Percentiles rank a stretch among this genome's conserved stretches.
Conservation (phyloP, 2,329 filamentous ascomycete species). For the Elsinoe necatrix region DNA sequence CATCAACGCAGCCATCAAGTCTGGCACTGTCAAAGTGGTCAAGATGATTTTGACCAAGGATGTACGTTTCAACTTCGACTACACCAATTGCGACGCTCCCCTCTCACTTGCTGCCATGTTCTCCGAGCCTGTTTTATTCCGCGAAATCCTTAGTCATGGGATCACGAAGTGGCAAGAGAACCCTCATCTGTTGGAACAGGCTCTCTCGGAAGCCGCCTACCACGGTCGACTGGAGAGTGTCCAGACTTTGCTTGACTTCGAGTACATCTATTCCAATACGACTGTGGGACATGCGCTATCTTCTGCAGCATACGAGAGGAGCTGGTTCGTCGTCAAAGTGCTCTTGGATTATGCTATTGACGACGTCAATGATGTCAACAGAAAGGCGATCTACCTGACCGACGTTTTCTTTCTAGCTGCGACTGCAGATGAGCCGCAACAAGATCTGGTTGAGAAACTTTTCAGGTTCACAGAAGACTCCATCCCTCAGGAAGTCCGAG, state of each 20-base stretch:
- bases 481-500: neutral
- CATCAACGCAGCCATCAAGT: slow-evolving; percentile 17
- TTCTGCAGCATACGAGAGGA: neutral
- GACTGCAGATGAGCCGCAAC: slow-evolving; percentile 1
- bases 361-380: neutral
- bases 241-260: slow-evolving; percentile 3
- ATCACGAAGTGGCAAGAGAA: slow-evolving; percentile 14
- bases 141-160: slow-evolving; percentile 12
- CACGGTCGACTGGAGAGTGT: slow-evolving; percentile 13
- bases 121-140: slow-evolving; percentile 14
- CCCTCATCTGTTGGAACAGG: slow-evolving; percentile 13
- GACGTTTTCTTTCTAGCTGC: slow-evolving; percentile 2
- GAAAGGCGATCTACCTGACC: neutral
- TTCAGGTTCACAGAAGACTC: neutral
- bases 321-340: neutral
- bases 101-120: slow-evolving; percentile 13
- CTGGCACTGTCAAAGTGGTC: slow-evolving; percentile 15
- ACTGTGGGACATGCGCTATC: neutral
- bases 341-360: neutral
- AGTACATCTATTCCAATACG: slow-evolving; percentile 6
- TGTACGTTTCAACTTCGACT: slow-evolving; percentile 17
- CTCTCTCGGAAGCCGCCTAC: neutral
- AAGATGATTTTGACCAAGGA: slow-evolving; percentile 14
- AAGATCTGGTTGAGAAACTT: slow-evolving; percentile 11
- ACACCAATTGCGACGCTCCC: slow-evolving; percentile 12